Percentiles rank a stretch among this genome's conserved stretches.
phyloP scores from a whole-genome alignment of 2,329 filamentous ascomycete species.

The Truncatella angustata region DNA sequence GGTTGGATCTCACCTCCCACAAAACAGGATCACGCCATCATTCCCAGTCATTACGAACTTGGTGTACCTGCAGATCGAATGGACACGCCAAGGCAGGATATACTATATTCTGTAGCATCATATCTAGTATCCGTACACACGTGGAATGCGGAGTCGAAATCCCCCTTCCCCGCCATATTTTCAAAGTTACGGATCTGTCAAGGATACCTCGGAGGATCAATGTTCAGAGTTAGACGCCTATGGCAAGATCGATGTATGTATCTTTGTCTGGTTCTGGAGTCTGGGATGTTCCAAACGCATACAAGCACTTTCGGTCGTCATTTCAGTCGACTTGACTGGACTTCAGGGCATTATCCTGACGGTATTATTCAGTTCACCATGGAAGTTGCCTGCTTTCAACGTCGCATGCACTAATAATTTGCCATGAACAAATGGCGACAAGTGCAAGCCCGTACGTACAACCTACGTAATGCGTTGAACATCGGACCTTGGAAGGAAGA shows the following conservation, averaged over 20 bases:
- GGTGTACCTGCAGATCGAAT: neutral
- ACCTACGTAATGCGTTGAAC: conserved; percentile 1
- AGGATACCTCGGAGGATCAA: no score
- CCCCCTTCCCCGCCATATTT: neutral
- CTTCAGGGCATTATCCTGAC: no score
- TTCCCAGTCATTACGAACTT: neutral
- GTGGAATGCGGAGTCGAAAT: neutral
- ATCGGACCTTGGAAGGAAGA: neutral
- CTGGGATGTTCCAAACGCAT: no score
- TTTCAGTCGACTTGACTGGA: no score
- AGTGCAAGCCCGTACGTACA: neutral
- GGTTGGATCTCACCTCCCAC: neutral
- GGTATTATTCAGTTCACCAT: no score
- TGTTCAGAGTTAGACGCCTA: no score
- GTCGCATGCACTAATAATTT: no score
- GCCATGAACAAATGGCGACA: neutral
- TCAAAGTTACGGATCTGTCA: no score
- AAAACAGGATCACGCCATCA: neutral
- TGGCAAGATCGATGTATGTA: no score
- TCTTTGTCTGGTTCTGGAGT: no score
- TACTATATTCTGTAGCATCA: neutral
- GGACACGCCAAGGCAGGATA: neutral
- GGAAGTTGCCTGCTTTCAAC: neutral
- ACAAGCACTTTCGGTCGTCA: no score
- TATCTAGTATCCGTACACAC: neutral